These are phyloP conservation scores for Amauroascus niger DNA, from an alignment of 2,329 filamentous ascomycete genomes.

Conservation along the genomic window DNA sequence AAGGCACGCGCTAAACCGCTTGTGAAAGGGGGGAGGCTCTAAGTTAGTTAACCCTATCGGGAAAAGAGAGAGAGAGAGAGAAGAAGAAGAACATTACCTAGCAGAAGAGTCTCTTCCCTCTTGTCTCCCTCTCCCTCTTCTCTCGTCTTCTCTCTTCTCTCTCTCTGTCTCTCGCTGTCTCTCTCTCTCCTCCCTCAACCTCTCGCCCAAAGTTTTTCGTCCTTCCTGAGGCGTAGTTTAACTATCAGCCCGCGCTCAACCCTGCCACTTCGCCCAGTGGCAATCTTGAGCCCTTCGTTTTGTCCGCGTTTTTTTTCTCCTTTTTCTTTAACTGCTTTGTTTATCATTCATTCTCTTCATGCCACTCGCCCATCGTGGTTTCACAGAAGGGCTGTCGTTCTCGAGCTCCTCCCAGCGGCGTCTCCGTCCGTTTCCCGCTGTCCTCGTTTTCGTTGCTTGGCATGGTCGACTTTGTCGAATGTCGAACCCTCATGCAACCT, in stretches of 20 bases:
- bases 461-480: constrained; percentile 6
- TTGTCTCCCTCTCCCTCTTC: too few relatives aligned
- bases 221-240: too few relatives aligned
- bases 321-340: too few relatives aligned
- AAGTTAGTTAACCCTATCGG: too few relatives aligned
- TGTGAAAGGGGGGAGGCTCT: constrained; percentile 10
- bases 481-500: constrained; percentile 1
- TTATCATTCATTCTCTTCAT: neutral
- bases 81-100: too few relatives aligned
- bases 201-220: too few relatives aligned
- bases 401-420: neutral
- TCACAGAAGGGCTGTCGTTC: neutral
- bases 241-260: neutral
- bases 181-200: too few relatives aligned
- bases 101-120: too few relatives aligned
- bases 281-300: too few relatives aligned
- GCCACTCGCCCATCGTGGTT: neutral
- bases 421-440: constrained; percentile 4
- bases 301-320: constrained; percentile 8
- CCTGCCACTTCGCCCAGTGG: neutral
- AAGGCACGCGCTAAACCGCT: constrained; percentile 1
- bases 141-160: too few relatives aligned
- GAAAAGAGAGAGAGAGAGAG: too few relatives aligned
- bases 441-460: constrained; percentile 8
- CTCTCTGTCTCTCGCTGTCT: too few relatives aligned